Evolutionary conservation across 1,139 yeast genomes (phyloP), one percentile per base, ranked within the genome.

Genomic region (Blastobotrys indianensis): DNA sequence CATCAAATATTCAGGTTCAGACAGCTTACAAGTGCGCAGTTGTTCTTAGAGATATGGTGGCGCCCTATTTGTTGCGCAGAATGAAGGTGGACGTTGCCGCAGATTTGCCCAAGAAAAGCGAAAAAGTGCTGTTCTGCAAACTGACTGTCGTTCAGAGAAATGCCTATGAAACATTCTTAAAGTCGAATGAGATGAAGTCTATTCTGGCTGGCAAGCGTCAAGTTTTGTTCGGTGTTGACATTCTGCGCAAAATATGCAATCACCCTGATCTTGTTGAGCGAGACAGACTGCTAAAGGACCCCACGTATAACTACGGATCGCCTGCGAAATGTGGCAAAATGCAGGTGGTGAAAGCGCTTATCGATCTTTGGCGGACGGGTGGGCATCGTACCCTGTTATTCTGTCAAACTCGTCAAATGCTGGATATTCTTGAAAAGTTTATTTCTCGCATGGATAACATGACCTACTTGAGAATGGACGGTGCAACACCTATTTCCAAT

Each of bases 1-100:
- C 98, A 0, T 82, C 94, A 1, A 92, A 92, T 63, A 79, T 92
- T 3, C 97, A 94, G 61, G 97, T 94, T 0, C 97, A 92, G 61
- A 83, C 97, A 0, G 97, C 97, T 1, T 90, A 85, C 61, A 88
- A 88, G 62, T 92, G 97, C 70, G 98, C 98, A 0, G 94, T 90
- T 7, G 83, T 92, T 1, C 66, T 92, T 43, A 73, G 95, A 46
- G 96, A 92, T 57, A 67, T 92, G 55, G 87, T 92, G 7, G 80
- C 95, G 1, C 98, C 98, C 0, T 92, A 90, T 62, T 67, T 92
- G 49, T 67, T 92, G 41, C 71, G 99, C 52, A 70, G 99, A 42
- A 80, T 94, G 63, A 92, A 92, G 63, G 79, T 82, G 12, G 98
- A 94, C 61, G 98, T 92, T n/a, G 99, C 99, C 0, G 82, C 86